Conservation (phyloP, 139 green algal genomes). For the Tetraselmis chui region DNA sequence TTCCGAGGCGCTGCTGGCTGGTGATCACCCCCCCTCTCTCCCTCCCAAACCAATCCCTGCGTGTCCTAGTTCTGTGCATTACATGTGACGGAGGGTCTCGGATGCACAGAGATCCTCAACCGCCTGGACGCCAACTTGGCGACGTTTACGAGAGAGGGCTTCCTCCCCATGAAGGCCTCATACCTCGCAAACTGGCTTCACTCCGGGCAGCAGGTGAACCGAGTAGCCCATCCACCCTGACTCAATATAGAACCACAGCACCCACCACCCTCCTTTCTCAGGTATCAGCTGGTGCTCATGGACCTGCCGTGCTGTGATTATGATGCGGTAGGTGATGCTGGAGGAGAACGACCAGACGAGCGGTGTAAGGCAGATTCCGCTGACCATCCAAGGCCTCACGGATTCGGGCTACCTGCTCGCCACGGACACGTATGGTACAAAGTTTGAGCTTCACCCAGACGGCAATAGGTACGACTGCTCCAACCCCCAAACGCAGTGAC, state of each 20-base stretch:
- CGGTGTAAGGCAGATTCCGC: constrained; percentile 7
- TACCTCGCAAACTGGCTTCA: constrained; percentile 80
- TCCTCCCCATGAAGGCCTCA: constrained; percentile 47
- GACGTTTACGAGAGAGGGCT: constrained; percentile 53
- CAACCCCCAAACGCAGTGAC: background rate
- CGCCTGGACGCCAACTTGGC: constrained; percentile 48
- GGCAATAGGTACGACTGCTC: constrained; percentile 58
- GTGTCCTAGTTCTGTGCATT: too few species aligned
- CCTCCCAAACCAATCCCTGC: too few species aligned
- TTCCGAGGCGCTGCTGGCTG: constrained; percentile 47
- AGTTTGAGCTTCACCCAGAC: constrained; percentile 82
- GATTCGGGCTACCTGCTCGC: constrained; percentile 69
- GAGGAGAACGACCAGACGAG: constrained; percentile 26
- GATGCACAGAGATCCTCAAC: constrained; percentile 23
- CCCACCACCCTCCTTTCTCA: too few species aligned
- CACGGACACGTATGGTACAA: constrained; percentile 40
- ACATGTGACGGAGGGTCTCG: too few species aligned
- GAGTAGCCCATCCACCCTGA: too few species aligned
- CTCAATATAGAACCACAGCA: too few species aligned
- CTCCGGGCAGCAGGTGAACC: constrained; percentile 53
- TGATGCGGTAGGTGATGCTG: constrained; percentile 32
- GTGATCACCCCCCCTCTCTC: too few species aligned
- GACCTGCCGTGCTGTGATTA: too few species aligned
- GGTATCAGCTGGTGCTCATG: too few species aligned
- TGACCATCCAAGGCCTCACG: constrained; percentile 51